A percentile compares a stretch with the other conserved stretches of the same genome.
phyloP scores from a whole-genome alignment of 2,329 filamentous ascomycete species.

The Fusarium transvaalense region DNA sequence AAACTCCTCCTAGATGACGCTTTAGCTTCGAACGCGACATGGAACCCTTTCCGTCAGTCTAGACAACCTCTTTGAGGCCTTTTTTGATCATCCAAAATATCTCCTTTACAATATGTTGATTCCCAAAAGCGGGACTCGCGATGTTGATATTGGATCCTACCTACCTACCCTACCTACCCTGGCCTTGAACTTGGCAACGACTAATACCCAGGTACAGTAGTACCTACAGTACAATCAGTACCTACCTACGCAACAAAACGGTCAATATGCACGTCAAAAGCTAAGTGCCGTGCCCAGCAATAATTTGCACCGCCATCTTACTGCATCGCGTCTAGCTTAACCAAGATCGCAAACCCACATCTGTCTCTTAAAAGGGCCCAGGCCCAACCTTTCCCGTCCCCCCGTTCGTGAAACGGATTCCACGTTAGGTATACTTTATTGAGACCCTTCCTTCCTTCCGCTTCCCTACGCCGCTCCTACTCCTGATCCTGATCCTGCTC shows the following conservation, averaged over 20 bases:
- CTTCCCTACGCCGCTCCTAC: background rate
- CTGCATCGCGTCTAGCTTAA: slow-evolving; percentile 23
- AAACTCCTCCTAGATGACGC: slow-evolving; percentile 18
- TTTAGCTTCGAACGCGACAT: slow-evolving; percentile 37
- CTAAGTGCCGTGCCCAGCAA: slow-evolving; percentile 26
- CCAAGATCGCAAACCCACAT: slow-evolving; percentile 8
- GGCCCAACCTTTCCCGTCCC: slow-evolving; percentile 38
- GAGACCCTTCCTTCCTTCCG: slow-evolving; percentile 19
- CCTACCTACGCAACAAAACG: too few relatives aligned
- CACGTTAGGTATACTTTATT: slow-evolving; percentile 36
- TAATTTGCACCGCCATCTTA: slow-evolving; percentile 27
- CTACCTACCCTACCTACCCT: slow-evolving; percentile 3
- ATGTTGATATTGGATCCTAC: slow-evolving; percentile 10
- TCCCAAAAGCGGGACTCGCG: slow-evolving; percentile 5
- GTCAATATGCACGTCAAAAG: slow-evolving; percentile 32
- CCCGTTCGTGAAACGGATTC: slow-evolving; percentile 37
- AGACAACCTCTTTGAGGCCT: slow-evolving; percentile 12
- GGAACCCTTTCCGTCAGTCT: slow-evolving; percentile 34
- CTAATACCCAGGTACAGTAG: background rate
- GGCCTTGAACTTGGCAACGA: slow-evolving; percentile 15
- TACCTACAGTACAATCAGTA: background rate
- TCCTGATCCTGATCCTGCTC: too few relatives aligned
- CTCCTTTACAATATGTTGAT: slow-evolving; percentile 1
- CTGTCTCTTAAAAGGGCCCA: slow-evolving; percentile 40
- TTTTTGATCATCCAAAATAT: slow-evolving; percentile 5